Base-by-base conservation (phyloP, 2,329 filamentous ascomycete genomes). In the Peltaster fructicola region DNA sequence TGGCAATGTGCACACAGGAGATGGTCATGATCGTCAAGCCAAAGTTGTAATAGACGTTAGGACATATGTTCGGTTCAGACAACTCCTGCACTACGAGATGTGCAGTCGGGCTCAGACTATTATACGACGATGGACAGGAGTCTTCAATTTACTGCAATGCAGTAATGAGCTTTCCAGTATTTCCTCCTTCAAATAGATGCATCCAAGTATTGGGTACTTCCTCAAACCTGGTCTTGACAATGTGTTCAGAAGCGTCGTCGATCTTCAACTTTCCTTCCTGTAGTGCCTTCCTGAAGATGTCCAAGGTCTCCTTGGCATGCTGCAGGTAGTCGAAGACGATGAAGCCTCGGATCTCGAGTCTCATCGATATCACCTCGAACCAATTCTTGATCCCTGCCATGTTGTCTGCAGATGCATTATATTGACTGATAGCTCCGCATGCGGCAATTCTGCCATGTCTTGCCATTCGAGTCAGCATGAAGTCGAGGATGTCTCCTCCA, bases 401-500 rank as follows among this genome's bases (percentile, higher is more conserved):
- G 5, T 33, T 26, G 18, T 57, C 58, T 2, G 57, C 44, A 12
- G 40, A 56, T 5, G 57, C 47, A 48, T 79, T 79, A 50, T 80
- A 80, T 46, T 72, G 63, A 43, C 63, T 70, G 51, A 81, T 79
- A 5, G 40, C 59, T 23, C 75, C 75, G 50, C 75, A 80, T 50
- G 75, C 74, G 36, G 73, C 38, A 10, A 81, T 75, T 16, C 74
- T 61, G 8, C 73, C 54, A 43, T 63, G 55, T 25, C 52, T 51
- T 28, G 69, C 72, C 30, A 75, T 73, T n/a, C 70, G 60, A 3
- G 49, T 53, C 18, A 81, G 56, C 21, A 69, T 72, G 33, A 68
- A 48, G 41, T 80, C 70, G 15, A 80, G 57, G 26, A 79, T 73
- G 33, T 76, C 69, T 5, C 74, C 74, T 7, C 73, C 74, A 11